Conservation (phyloP, 2,329 filamentous ascomycete genomes). For the Zopfia rhizophila region DNA sequence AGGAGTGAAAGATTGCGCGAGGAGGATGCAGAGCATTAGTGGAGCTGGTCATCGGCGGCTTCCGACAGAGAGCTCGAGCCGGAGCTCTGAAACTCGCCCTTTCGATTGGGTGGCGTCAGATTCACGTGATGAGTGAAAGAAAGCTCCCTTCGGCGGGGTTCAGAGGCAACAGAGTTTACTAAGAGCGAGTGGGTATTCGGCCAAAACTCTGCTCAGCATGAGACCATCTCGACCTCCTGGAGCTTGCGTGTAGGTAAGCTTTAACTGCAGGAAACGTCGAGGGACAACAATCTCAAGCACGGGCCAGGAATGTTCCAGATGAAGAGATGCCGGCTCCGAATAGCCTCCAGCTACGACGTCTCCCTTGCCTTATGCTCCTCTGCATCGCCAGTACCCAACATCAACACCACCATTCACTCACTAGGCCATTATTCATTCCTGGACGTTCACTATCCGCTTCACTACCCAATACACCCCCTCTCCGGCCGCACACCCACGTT, state of each 20-base stretch:
- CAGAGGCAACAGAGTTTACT: constrained; percentile 16
- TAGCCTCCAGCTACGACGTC: constrained; percentile 1
- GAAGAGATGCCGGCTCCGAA: constrained; percentile 1
- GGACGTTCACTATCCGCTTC: constrained; percentile 23
- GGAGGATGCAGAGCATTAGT: constrained; percentile 36
- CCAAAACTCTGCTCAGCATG: constrained; percentile 28
- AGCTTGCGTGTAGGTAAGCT: no score
- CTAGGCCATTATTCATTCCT: constrained; percentile 10
- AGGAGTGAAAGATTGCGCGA: constrained; percentile 30
- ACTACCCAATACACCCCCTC: constrained; percentile 8
- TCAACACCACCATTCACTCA: constrained; percentile 9
- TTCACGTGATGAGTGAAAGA: constrained; percentile 36
- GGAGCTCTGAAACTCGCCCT: constrained; percentile 19
- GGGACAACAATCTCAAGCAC: constrained; percentile 3
- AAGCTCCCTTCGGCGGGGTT: constrained; percentile 26
- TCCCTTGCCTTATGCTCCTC: constrained; percentile 1
- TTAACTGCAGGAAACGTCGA: constrained; percentile 1
- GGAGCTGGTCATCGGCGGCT: constrained; percentile 45
- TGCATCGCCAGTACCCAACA: neutral
- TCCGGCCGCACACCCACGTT: constrained; percentile 9
- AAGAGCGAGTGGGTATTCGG: constrained; percentile 19
- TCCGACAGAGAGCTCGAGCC: constrained; percentile 33
- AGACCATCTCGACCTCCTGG: constrained; percentile 26
- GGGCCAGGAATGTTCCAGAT: constrained; percentile 8
- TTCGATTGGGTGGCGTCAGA: no score